A percentile compares a stretch with the other conserved stretches of the same genome.
phyloP scores from a whole-genome alignment of 352 stramenopile species.

The Phytophthora citrophthora region DNA sequence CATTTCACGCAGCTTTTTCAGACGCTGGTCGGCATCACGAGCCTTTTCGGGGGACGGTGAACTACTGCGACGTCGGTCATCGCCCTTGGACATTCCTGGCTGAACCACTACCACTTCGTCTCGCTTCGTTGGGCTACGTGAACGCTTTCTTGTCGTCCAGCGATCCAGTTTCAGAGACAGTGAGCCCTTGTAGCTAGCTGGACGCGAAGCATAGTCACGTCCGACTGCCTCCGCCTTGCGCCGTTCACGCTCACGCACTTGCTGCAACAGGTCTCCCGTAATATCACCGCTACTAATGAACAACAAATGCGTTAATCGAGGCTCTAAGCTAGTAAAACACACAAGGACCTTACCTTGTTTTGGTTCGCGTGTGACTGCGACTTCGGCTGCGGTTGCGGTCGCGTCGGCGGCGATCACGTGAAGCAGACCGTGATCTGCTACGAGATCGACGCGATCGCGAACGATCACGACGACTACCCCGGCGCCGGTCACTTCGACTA shows the following conservation, averaged over 20 bases:
- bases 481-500: conserved; percentile 35
- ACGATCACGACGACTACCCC: conserved; percentile 38
- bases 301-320: background rate
- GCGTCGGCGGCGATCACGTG: conserved; percentile 39
- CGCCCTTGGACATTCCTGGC: conserved; percentile 37
- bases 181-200: conserved; percentile 93
- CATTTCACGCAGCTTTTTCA: conserved; percentile 74
- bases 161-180: conserved; percentile 92
- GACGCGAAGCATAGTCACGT: conserved; percentile 91
- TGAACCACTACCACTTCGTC: conserved; percentile 54
- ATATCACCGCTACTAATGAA: conserved; percentile 29
- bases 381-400: conserved; percentile 44
- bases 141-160: conserved; percentile 79
- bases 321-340: background rate
- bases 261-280: conserved; percentile 88
- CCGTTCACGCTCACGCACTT: conserved; percentile 92
- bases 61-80: conserved; percentile 25
- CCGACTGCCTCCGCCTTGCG: conserved; percentile 90
- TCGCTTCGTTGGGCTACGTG: conserved; percentile 70
- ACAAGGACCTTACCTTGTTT: conserved; percentile 18
- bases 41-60: conserved; percentile 41
- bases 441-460: conserved; percentile 56
- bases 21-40: conserved; percentile 63
- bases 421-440: conserved; percentile 43
- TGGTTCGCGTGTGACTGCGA: conserved; percentile 28